Conservation (phyloP, 768 basidiomycete species). For the Pisolithus marmoratus region DNA sequence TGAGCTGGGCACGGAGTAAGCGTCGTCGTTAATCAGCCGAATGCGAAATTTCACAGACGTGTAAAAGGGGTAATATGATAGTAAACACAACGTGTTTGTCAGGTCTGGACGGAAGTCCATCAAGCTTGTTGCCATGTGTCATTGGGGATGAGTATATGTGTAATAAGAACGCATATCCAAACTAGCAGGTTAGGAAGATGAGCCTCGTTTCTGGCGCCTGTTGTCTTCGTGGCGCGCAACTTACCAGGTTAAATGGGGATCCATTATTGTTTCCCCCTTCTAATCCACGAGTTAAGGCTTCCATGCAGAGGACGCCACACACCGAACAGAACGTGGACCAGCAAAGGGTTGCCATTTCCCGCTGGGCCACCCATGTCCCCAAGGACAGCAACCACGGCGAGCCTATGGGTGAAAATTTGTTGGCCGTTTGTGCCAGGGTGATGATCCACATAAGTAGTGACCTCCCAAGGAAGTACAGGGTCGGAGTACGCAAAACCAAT, state of each 20-base stretch:
- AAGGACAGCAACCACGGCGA: conserved; percentile 31
- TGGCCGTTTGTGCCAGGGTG: conserved; percentile 53
- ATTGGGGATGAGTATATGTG: conserved; percentile 68
- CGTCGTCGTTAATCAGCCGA: neutral
- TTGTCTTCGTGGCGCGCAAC: conserved; percentile 21
- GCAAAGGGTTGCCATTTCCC: conserved; percentile 59
- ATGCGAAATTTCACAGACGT: conserved; percentile 36
- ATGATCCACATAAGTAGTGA: conserved; percentile 53
- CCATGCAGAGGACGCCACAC: conserved; percentile 58
- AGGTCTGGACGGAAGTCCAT: conserved; percentile 52
- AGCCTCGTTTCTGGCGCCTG: neutral
- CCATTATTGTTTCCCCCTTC: conserved; percentile 55
- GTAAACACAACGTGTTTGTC: conserved; percentile 71
- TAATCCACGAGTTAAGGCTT: conserved; percentile 60
- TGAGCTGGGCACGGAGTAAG: conserved; percentile 36
- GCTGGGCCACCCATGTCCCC: conserved; percentile 39
- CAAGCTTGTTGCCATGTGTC: conserved; percentile 41
- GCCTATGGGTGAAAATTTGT: conserved; percentile 32
- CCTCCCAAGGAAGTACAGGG: conserved; percentile 55
- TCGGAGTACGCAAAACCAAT: conserved; percentile 53
- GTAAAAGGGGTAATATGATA: conserved; percentile 65
- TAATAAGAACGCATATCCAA: conserved; percentile 72
- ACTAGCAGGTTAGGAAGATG: conserved; percentile 32
- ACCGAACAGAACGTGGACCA: conserved; percentile 71
- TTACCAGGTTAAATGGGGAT: conserved; percentile 67